A percentile compares a stretch with the other conserved stretches of the same genome.
Conservation (phyloP, 768 basidiomycete species). For the Tulasnella sp. region DNA sequence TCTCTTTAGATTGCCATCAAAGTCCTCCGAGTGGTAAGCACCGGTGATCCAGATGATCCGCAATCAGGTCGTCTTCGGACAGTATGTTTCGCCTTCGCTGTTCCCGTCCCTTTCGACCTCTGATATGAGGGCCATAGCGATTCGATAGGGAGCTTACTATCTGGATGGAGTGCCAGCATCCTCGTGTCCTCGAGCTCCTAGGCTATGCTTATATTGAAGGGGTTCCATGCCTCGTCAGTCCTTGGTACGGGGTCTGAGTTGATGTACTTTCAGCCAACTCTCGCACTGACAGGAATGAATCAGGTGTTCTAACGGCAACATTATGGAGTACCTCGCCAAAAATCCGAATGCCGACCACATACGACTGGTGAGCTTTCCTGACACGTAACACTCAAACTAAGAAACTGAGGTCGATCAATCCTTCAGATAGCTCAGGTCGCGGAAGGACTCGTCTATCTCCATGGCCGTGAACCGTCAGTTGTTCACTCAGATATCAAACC, state of each 20-base stretch:
- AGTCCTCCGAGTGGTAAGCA: neutral
- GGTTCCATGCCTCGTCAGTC: neutral
- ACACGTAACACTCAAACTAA: neutral
- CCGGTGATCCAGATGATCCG: neutral
- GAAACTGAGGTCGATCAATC: too few relatives aligned
- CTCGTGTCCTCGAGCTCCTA: neutral
- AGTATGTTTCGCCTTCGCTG: neutral
- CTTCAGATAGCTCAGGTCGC: slow-evolving; percentile 20
- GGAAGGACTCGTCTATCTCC: slow-evolving; percentile 22
- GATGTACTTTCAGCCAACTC: too few relatives aligned
- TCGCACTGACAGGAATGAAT: too few relatives aligned
- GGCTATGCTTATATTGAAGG: slow-evolving; percentile 4
- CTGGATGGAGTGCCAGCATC: neutral
- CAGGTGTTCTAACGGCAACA: neutral
- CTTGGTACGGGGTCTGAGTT: neutral
- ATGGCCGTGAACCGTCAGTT: slow-evolving; percentile 17
- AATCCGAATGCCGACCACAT: too few relatives aligned
- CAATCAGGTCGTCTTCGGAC: neutral
- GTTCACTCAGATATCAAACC: slow-evolving; percentile 24
- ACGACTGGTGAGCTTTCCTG: too few relatives aligned
- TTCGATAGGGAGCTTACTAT: neutral
- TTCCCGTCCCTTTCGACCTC: neutral
- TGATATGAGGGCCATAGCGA: neutral
- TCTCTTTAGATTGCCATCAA: neutral
- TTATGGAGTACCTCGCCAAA: too few relatives aligned